Conservation (phyloP, 495 filamentous ascomycete genomes). For the Lichenothelia convexa region DNA sequence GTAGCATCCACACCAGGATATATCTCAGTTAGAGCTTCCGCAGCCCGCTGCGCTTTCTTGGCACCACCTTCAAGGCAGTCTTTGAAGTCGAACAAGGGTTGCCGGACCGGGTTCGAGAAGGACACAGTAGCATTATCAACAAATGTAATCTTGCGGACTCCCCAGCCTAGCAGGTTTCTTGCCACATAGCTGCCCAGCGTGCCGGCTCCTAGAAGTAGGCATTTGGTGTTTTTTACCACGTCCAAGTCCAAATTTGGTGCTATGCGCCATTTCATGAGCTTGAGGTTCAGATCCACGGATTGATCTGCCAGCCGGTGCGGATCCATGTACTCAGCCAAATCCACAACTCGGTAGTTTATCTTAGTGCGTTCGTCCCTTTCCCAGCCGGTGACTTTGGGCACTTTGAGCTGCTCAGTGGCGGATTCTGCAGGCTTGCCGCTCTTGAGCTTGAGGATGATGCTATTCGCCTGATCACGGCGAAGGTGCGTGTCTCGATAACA, state of each 20-base stretch:
- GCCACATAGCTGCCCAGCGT: conserved; percentile 89
- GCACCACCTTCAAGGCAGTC: conserved; percentile 78
- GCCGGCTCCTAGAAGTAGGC: conserved; percentile 83
- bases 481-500: conserved; percentile 73
- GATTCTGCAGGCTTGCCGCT: conserved; percentile 23
- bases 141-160: conserved; percentile 90
- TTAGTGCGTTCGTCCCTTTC: conserved; percentile 66
- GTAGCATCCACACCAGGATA: conserved; percentile 74
- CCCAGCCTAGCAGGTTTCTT: conserved; percentile 84
- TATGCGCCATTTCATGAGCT: conserved; percentile 97
- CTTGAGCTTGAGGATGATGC: conserved; percentile 52
- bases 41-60: conserved; percentile 66
- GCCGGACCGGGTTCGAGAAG: conserved; percentile 93
- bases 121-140: conserved; percentile 87
- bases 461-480: conserved; percentile 57
- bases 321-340: conserved; percentile 82
- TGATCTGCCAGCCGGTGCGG: conserved; percentile 73
- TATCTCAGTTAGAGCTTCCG: conserved; percentile 64
- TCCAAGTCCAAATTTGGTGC: conserved; percentile 76
- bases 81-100: conserved; percentile 75
- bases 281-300: conserved; percentile 92
- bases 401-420: conserved; percentile 13
- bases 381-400: conserved; percentile 91
- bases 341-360: conserved; percentile 52
- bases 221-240: conserved; percentile 75